These are phyloP conservation scores for Penicillium aurantiogriseum DNA, from an alignment of 2,329 filamentous ascomycete species.

Conservation along the genomic window DNA sequence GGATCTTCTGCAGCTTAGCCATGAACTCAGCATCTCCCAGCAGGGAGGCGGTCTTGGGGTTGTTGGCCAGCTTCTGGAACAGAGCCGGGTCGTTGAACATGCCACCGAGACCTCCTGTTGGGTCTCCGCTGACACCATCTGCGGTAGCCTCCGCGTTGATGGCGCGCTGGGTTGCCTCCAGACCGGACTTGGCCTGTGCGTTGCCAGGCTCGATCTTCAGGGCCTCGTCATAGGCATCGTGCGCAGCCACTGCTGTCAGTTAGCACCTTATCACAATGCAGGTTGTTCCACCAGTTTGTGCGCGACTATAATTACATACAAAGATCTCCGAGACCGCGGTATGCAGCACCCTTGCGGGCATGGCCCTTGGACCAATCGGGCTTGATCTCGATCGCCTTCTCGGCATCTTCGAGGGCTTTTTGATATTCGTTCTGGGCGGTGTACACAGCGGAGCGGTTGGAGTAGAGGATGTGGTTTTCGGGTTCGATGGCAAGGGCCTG, in stretches of 20 bases:
- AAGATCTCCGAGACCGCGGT: slow-evolving; percentile 84
- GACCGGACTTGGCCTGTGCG: slow-evolving; percentile 84
- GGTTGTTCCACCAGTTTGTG: neutral
- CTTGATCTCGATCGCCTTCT: slow-evolving; percentile 91
- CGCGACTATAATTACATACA: slow-evolving; percentile 43
- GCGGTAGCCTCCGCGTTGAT: slow-evolving; percentile 72
- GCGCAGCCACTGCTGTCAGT: slow-evolving; percentile 61
- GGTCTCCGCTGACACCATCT: slow-evolving; percentile 63
- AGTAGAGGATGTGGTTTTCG: slow-evolving; percentile 93
- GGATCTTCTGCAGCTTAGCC: slow-evolving; percentile 78
- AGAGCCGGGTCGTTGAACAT: slow-evolving; percentile 95
- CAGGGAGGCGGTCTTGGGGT: slow-evolving; percentile 85
- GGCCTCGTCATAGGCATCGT: slow-evolving; percentile 91
- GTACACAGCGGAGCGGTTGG: slow-evolving; percentile 85
- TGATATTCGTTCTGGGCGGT: slow-evolving; percentile 88
- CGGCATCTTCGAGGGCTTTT: slow-evolving; percentile 81
- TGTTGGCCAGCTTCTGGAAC: slow-evolving; percentile 82
- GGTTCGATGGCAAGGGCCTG: slow-evolving; percentile 87
- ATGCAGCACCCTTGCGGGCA: slow-evolving; percentile 86
- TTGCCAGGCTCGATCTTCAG: slow-evolving; percentile 89
- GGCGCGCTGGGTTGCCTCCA: slow-evolving; percentile 80
- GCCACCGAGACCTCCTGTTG: slow-evolving; percentile 73
- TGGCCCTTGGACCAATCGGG: slow-evolving; percentile 98
- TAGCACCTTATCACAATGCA: neutral
- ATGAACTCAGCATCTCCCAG: slow-evolving; percentile 86